Evolutionary conservation across 2,329 filamentous ascomycete species (phyloP), one percentile per base, ranked within the genome.

Genomic region (Coleophoma cylindrospora): DNA sequence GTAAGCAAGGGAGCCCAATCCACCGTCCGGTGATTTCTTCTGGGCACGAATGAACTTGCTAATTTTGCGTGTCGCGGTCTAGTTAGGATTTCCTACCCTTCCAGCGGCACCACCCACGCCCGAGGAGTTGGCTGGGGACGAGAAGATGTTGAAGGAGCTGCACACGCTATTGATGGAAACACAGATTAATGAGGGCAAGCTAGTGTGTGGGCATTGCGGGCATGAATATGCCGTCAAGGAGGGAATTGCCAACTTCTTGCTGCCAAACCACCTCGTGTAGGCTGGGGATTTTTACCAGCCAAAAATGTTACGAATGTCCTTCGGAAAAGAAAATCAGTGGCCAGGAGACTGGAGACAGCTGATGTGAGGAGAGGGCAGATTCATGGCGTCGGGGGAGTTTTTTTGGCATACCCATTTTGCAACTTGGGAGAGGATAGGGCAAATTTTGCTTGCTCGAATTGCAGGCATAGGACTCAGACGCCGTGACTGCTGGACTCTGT

Each of bases 171-270:
- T 97, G 36, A 76, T 96, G 59, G 89, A 97, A 77, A 99, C 94
- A 52, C 87, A 91, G 62, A 88, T 99, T 52, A 79, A 83, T 36
- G 88, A 92, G 70, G 94, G 94, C 3, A 92, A 89, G 70, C 76
- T 99, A 57, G 87, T 91, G 5, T 99, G 94, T 68, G 91, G 82
- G 44, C 88, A 87, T 69, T 99, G 94, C 66, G 89, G 88, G 44
- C 92, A 97, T 66, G 89, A 95, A 74, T 99, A 97, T 70, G 84
- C 84, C 52, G 86, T 99, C 55, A 91, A 94, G 66, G 92, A 99
- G 71, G 94, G 94, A 5, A 96, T 97, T 68, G 90, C 91, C 52
- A 97, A 97, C 70, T 99, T 99, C 64, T 72, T 99, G 65, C 72
- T 99, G 59, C 94, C 94, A 12, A 94, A 87, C 62, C 94, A 99